Evolutionary conservation across 2,329 filamentous ascomycete species (phyloP).

Genomic region (Ophiostoma sp.): DNA sequence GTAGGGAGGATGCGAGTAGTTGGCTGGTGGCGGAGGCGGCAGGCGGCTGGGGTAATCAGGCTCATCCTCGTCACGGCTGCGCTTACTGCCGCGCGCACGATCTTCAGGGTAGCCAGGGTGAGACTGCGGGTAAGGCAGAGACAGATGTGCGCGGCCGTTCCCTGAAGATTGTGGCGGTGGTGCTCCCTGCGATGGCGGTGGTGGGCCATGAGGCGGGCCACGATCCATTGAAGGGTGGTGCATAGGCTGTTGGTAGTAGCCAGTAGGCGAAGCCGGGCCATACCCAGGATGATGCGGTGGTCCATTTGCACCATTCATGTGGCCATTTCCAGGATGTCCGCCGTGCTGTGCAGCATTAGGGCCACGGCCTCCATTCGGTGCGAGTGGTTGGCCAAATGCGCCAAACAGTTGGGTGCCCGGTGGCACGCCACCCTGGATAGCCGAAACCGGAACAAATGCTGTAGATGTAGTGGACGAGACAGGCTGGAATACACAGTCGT

Average conservation of each 20-base stretch:
- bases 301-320: conserved; percentile 19
- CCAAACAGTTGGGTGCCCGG: conserved; percentile 53
- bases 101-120: conserved; percentile 22
- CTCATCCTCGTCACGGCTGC: conserved; percentile 25
- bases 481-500: conserved; percentile 57
- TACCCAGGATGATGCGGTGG: conserved; percentile 21
- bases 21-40: conserved; percentile 21
- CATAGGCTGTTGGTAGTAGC: conserved; percentile 23
- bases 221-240: conserved; percentile 16
- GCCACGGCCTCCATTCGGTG: conserved; percentile 25
- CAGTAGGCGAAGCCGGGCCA: conserved; percentile 27
- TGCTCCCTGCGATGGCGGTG: conserved; percentile 14
- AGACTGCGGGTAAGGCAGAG: conserved; percentile 31
- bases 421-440: conserved; percentile 52
- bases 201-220: conserved; percentile 18
- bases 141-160: conserved; percentile 35
- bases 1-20: conserved; percentile 2
- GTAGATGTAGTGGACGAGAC: conserved; percentile 50
- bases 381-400: conserved; percentile 52
- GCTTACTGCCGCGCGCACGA: conserved; percentile 21
- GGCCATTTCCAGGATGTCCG: conserved; percentile 22
- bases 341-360: conserved; percentile 10
- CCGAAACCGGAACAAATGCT: conserved; percentile 55
- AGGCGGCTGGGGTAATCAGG: conserved; percentile 22
- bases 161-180: conserved; percentile 17